Percentiles rank a stretch among this genome's conserved stretches.
These are phyloP conservation scores for Cupressus sempervirens DNA, from an alignment of 75 land plant species.

Conservation along the genomic window DNA sequence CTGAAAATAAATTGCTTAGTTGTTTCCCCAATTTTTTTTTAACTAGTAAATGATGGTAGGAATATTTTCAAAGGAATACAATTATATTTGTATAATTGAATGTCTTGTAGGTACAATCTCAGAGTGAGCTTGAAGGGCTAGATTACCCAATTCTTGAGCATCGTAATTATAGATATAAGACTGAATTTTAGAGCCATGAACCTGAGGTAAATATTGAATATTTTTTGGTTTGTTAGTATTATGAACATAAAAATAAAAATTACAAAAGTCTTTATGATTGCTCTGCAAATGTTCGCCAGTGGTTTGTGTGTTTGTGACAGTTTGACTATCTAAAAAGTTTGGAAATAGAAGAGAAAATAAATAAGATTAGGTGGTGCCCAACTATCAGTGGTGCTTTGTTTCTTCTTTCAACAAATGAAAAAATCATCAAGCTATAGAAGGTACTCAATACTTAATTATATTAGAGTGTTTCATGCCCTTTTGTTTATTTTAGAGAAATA, in stretches of 20 bases:
- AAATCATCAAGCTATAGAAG: constrained; percentile 90
- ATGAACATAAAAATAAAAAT: background rate
- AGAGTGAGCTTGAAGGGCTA: constrained; percentile 56
- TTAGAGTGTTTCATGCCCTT: background rate
- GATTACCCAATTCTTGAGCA: constrained; percentile 32
- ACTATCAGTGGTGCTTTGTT: constrained; percentile 59
- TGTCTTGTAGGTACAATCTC: constrained; percentile 21
- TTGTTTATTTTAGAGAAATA: background rate
- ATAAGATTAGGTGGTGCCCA: constrained; percentile 78
- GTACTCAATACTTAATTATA: constrained; percentile 24
- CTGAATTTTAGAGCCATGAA: constrained; percentile 92
- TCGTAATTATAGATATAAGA: constrained; percentile 67
- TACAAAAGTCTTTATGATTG: background rate
- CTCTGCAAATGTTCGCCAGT: background rate
- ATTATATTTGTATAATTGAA: background rate
- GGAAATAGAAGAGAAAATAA: constrained; percentile 91
- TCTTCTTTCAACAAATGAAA: constrained; percentile 79
- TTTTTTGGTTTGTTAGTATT: background rate
- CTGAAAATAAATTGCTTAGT: background rate
- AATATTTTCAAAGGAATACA: background rate
- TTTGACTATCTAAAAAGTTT: constrained; percentile 84
- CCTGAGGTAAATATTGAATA: constrained; percentile 56
- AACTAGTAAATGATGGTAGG: background rate
- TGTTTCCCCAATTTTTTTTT: background rate
- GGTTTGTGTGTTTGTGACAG: constrained; percentile 25